phyloP scores from a whole-genome alignment of 495 filamentous ascomycete species.

The Penicillium paradoxum region DNA sequence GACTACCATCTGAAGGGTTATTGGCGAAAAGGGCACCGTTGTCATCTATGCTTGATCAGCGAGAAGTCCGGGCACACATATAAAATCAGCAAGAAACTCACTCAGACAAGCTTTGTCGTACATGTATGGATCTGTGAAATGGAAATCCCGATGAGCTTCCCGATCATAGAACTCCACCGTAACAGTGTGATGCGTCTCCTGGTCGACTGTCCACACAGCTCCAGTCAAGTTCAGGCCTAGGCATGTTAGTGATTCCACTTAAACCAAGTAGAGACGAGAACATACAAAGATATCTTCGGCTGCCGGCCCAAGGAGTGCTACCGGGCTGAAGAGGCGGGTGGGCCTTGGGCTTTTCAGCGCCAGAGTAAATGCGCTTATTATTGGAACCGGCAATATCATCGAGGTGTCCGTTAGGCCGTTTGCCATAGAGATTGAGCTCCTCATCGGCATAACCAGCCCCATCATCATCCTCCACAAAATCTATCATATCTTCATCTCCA shows the following conservation, averaged over 20 bases:
- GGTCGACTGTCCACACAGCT: constrained; percentile 94
- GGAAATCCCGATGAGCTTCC: constrained; percentile 85
- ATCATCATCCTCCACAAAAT: constrained; percentile 92
- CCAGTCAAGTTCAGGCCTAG: constrained; percentile 77
- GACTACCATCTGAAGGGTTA: constrained; percentile 59
- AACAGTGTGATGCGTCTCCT: constrained; percentile 89
- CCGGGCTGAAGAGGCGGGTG: constrained; percentile 89
- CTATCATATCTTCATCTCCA: constrained; percentile 53
- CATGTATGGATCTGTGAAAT: constrained; percentile 88
- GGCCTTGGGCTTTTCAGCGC: constrained; percentile 57
- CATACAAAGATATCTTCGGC: constrained; percentile 81
- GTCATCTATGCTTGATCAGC: constrained; percentile 54
- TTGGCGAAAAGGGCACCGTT: constrained; percentile 84
- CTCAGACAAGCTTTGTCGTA: constrained; percentile 94
- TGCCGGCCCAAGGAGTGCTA: constrained; percentile 91
- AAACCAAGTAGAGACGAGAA: not conserved
- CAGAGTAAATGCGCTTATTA: constrained; percentile 60
- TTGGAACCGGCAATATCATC: constrained; percentile 39
- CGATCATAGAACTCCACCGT: constrained; percentile 97
- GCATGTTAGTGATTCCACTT: constrained; percentile 20
- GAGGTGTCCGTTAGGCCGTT: constrained; percentile 52
- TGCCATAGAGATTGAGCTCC: constrained; percentile 54
- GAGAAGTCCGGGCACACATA: not conserved
- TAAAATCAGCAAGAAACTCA: constrained; percentile 23
- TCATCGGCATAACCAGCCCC: constrained; percentile 78